These are phyloP conservation scores for Penicillium bovifimosum DNA, from an alignment of 495 filamentous ascomycete genomes.

Conservation along the genomic window DNA sequence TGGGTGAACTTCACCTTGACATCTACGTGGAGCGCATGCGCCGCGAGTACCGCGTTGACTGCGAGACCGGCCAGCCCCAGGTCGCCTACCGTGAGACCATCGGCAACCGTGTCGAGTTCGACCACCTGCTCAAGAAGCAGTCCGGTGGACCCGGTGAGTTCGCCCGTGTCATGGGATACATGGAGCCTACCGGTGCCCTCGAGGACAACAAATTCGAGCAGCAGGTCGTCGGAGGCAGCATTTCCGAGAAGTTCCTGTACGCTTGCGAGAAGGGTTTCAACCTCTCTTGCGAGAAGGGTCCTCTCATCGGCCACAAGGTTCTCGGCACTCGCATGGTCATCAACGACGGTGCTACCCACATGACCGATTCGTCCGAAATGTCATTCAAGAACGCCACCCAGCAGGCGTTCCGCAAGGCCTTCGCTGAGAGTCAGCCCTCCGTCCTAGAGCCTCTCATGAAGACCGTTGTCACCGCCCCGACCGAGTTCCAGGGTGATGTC, in stretches of 20 bases:
- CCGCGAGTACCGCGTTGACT: slow-evolving; percentile 94
- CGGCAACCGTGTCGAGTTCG: slow-evolving; percentile 67
- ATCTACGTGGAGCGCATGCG: slow-evolving; percentile 99
- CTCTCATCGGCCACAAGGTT: slow-evolving; percentile 88
- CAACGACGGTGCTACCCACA: slow-evolving; percentile 96
- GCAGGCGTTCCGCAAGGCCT: slow-evolving; percentile 96
- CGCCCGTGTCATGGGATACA: slow-evolving; percentile 84
- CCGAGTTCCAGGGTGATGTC: slow-evolving; percentile 96
- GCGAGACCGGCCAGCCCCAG: slow-evolving; percentile 90
- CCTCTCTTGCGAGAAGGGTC: slow-evolving; percentile 77
- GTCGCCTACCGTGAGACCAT: slow-evolving; percentile 98
- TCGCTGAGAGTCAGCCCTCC: slow-evolving; percentile 66
- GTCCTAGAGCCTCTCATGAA: slow-evolving; percentile 98
- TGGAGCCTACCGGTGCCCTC: slow-evolving; percentile 74
- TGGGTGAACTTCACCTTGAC: slow-evolving; percentile 96
- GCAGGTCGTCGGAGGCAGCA: slow-evolving; percentile 80
- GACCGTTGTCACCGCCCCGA: slow-evolving; percentile 89
- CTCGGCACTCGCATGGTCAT: slow-evolving; percentile 86
- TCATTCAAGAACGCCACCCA: slow-evolving; percentile 96
- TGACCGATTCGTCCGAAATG: slow-evolving; percentile 97
- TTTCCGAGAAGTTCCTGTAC: slow-evolving; percentile 92
- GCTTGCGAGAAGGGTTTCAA: slow-evolving; percentile 97
- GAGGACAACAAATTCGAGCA: slow-evolving; percentile 81
- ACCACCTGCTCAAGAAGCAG: slow-evolving; percentile 94
- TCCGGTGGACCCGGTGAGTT: slow-evolving; percentile 95